Evolutionary conservation across 176 grass and related monocot genomes (phyloP), one percentile per base, ranked within the genome.

Genomic region (Cenchrus americanus): DNA sequence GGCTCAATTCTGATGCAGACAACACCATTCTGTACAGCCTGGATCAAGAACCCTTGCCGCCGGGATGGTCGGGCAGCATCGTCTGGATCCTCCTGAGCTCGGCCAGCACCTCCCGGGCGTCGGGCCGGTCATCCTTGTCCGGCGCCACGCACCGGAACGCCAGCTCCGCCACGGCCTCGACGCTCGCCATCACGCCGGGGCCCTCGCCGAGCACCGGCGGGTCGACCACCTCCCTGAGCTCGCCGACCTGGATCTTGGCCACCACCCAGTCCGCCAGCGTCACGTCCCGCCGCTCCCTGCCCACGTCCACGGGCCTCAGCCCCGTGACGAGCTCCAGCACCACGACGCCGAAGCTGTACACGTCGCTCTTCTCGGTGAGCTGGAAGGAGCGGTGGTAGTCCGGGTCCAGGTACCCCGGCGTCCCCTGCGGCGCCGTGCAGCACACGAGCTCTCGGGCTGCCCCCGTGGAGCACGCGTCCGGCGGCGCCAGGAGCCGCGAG

Each of bases 261-360:
- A 99, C 96, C 86, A 94, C 93, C 86, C 88, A 90, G 67, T 99
- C 93, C 0, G 89, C 93, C 41, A 99, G 76, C 46, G 96, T 87
- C 19, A 92, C 88, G 68, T 99, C 93, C 69, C 93, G 85, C 53
- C 96, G 87, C 67, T 99, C 93, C 86, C 93, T 87, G 73, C 81
- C 85, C 74, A 96, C 85, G 64, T 96, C 96, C 42, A 99, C 91
- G 23, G 96, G 91, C 24, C 90, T 73, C 13, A 99, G 85, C 54
- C 93, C 97, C 13, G 89, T 99, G 79, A 99, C 87, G 41, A 99
- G 86, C 83, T 99, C 97, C 66, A 99, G 80, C 69, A 99, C 82
- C 78, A 99, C 91, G n/a, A 99, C 97, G 44, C 97, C 93, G 42
- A 99, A 94, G 90, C 97, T 99, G 85, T 99, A 99, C 53, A 99